phyloP scores from a whole-genome alignment of 352 stramenopile species.

The Globisporangium paroecandrum region DNA sequence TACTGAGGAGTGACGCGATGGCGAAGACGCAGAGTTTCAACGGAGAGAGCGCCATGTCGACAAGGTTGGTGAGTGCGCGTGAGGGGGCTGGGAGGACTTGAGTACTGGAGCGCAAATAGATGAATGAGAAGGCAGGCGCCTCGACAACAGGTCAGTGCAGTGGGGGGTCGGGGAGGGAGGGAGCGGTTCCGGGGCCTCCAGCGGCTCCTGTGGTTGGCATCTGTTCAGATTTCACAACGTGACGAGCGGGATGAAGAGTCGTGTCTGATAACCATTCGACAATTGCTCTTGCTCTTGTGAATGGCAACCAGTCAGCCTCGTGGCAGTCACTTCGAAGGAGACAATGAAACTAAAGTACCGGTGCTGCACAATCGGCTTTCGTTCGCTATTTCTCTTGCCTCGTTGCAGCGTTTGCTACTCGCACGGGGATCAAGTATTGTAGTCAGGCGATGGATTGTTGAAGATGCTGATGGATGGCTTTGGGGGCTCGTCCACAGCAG shows the following conservation, averaged over 20 bases:
- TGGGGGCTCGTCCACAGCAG: neutral
- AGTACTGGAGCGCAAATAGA: neutral
- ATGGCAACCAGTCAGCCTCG: neutral
- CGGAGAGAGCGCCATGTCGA: neutral
- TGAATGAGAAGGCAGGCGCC: neutral
- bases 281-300: conserved; percentile 2
- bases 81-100: neutral
- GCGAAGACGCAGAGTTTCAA: neutral
- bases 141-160: neutral
- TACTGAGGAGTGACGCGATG: neutral
- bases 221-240: neutral
- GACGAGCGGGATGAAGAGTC: neutral
- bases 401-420: neutral
- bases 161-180: neutral
- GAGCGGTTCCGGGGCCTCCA: neutral
- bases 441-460: neutral
- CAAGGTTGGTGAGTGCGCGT: neutral
- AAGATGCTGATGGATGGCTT: neutral
- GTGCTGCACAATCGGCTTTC: neutral
- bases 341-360: neutral
- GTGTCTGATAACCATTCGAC: neutral
- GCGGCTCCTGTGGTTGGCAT: neutral
- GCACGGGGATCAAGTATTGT: neutral
- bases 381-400: neutral
- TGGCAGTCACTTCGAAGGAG: neutral